Evolutionary conservation across 768 basidiomycete genomes (phyloP).

Genomic region (Rhodotorula paludigena): DNA sequence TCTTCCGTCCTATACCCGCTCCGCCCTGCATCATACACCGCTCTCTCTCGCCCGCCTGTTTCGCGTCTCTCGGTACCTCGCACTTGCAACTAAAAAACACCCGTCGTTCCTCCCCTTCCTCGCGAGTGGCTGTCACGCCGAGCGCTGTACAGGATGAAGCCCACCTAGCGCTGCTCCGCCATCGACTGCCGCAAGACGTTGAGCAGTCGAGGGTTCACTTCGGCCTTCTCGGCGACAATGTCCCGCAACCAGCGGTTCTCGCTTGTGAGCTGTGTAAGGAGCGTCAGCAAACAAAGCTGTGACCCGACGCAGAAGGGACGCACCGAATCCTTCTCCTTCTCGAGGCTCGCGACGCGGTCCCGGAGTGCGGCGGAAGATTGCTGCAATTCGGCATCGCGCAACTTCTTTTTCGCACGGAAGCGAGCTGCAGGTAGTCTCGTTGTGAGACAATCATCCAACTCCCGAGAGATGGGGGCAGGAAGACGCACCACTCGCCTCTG

Average conservation of each 20-base stretch:
- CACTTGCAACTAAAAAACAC: no score
- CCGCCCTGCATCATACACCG: no score
- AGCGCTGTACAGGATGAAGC: no score
- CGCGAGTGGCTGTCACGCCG: no score
- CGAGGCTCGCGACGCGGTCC: slow-evolving; percentile 5
- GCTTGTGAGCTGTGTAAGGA: slow-evolving; percentile 10
- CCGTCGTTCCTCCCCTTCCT: no score
- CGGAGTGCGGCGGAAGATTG: slow-evolving; percentile 13
- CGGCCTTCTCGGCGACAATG: slow-evolving; percentile 29
- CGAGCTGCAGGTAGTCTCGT: no score
- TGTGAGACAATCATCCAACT: not conserved
- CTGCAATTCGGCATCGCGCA: slow-evolving; percentile 15
- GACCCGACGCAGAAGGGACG: not conserved
- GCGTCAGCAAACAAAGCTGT: not conserved
- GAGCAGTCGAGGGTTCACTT: not conserved
- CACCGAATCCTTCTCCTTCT: slow-evolving; percentile 33
- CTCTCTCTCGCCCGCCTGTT: no score
- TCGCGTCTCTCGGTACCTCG: no score
- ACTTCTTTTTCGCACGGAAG: slow-evolving; percentile 33
- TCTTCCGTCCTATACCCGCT: no score
- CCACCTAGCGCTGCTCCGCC: not conserved
- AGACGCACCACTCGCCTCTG: slow-evolving; percentile 28
- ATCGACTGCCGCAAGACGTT: not conserved
- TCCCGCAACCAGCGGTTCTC: slow-evolving; percentile 35
- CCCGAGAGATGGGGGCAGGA: not conserved